Evolutionary conservation across 2,329 filamentous ascomycete species (phyloP).

Genomic region (Seiridium cupressi): DNA sequence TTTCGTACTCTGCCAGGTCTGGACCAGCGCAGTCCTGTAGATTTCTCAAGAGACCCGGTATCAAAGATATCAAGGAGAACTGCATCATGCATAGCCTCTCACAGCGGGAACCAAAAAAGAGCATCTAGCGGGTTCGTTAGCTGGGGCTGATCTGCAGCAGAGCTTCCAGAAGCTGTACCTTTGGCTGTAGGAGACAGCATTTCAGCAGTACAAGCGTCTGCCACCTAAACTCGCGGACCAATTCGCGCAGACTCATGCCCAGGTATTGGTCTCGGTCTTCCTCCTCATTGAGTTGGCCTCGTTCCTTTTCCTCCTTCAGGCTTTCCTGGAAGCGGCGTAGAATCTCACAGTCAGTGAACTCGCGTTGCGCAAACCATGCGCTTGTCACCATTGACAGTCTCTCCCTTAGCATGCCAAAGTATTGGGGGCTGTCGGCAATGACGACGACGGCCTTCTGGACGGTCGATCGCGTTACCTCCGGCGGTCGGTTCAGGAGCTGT

Average conservation of each 20-base stretch:
- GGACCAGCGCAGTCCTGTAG: constrained; percentile 96
- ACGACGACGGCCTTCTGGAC: constrained; percentile 98
- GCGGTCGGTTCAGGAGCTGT: constrained; percentile 71
- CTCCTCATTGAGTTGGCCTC: constrained; percentile 59
- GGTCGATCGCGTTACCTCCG: constrained; percentile 93
- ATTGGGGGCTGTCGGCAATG: constrained; percentile 85
- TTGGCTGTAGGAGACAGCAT: constrained; percentile 88
- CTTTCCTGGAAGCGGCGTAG: constrained; percentile 89
- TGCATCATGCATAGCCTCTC: constrained; percentile 97
- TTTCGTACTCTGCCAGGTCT: constrained; percentile 81
- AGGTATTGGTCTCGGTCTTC: constrained; percentile 82
- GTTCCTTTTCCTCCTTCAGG: constrained; percentile 64
- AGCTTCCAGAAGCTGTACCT: constrained; percentile 53
- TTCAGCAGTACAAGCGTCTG: constrained; percentile 94
- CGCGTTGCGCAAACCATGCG: constrained; percentile 93
- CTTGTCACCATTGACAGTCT: constrained; percentile 86
- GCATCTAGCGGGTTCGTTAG: constrained; percentile 63
- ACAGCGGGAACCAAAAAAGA: constrained; percentile 97
- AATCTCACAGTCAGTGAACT: constrained; percentile 91
- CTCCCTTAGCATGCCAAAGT: constrained; percentile 87
- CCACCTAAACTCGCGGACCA: constrained; percentile 92
- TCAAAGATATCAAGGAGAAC: constrained; percentile 92
- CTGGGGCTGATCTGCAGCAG: background rate
- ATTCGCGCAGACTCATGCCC: constrained; percentile 82
- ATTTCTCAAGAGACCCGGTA: constrained; percentile 86